phyloP scores from a whole-genome alignment of 768 basidiomycete genomes.

The Hericium erinaceus region DNA sequence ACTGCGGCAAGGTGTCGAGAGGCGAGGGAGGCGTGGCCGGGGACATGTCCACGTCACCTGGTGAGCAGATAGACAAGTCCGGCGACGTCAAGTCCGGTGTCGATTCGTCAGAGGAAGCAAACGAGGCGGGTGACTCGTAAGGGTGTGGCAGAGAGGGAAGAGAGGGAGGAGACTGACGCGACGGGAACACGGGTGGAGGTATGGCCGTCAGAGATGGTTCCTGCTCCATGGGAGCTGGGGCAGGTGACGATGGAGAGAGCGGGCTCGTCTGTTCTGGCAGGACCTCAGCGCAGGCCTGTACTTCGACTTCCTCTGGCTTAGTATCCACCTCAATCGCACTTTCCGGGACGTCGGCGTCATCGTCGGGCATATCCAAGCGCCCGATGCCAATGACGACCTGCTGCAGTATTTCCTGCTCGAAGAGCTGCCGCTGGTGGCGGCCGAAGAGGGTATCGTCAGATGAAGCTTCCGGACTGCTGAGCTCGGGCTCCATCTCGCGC shows the following conservation, averaged over 20 bases:
- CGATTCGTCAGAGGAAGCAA: neutral
- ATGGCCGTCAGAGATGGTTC: too few species aligned
- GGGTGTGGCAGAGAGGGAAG: neutral
- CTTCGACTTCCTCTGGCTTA: neutral
- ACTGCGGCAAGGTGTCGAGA: neutral
- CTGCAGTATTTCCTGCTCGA: conserved; percentile 74
- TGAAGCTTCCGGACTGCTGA: conserved; percentile 24
- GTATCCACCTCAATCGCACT: neutral
- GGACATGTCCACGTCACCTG: neutral
- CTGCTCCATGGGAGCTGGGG: neutral
- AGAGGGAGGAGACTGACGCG: neutral
- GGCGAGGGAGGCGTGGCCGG: neutral
- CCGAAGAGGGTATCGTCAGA: conserved; percentile 37
- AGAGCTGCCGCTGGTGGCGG: conserved; percentile 44
- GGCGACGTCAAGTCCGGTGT: neutral
- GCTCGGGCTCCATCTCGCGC: conserved; percentile 14
- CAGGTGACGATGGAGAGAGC: neutral
- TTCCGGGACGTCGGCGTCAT: conserved; percentile 7
- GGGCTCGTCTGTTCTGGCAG: neutral
- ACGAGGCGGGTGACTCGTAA: neutral
- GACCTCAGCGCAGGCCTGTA: neutral
- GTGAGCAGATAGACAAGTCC: neutral
- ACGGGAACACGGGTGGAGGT: too few species aligned
- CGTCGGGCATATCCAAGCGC: conserved; percentile 37
- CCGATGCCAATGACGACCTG: conserved; percentile 90